Evolutionary conservation across 306 rosid species (phyloP).

Genomic region (Alnus glutinosa): DNA sequence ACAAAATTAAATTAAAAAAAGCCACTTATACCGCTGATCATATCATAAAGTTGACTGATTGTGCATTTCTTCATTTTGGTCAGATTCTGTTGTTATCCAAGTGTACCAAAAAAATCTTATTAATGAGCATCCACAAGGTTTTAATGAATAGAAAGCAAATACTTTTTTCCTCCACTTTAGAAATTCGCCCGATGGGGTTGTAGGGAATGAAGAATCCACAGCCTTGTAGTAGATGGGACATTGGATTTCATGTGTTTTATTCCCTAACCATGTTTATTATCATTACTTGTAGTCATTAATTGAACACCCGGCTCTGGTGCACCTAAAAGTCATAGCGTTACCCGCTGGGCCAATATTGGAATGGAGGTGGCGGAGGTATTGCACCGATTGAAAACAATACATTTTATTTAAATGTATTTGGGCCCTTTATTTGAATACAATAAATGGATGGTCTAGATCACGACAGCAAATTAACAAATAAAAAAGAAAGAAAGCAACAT

Average conservation of each 20-base stretch:
- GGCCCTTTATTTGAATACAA: too few species aligned
- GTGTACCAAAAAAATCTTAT: not conserved
- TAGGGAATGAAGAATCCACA: not conserved
- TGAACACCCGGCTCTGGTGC: not conserved
- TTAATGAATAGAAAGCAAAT: not conserved
- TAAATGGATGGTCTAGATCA: too few species aligned
- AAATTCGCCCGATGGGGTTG: not conserved
- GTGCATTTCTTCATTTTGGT: not conserved
- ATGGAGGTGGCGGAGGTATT: too few species aligned
- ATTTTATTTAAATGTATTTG: too few species aligned
- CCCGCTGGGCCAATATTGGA: not conserved
- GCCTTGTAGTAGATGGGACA: not conserved
- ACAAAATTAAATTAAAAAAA: constrained; percentile 5
- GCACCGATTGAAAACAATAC: too few species aligned
- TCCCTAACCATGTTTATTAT: not conserved
- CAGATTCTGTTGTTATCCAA: not conserved
- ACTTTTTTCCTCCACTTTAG: not conserved
- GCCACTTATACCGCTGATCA: too few species aligned
- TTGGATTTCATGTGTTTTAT: not conserved
- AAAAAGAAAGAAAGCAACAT: too few species aligned
- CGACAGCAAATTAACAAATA: too few species aligned
- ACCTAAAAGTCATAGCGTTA: not conserved
- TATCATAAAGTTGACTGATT: too few species aligned
- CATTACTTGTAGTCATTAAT: not conserved
- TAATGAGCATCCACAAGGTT: not conserved